Conservation (phyloP, 306 rosid genomes). For the Begonia peltatifolia region DNA sequence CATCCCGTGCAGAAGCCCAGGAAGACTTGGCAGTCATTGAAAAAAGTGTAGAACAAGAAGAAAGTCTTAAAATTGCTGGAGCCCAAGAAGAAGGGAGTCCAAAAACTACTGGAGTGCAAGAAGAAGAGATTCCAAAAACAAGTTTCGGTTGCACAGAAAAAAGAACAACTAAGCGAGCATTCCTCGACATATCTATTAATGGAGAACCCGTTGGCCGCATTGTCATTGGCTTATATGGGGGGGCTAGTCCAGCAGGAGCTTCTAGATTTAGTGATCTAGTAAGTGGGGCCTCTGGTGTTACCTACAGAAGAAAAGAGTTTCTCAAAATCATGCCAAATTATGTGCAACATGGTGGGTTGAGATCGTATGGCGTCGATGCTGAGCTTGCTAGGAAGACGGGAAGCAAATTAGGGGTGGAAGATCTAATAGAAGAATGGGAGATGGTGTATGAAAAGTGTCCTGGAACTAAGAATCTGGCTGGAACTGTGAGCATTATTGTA, state of each 20-base stretch:
- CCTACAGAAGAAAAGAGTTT: conserved; percentile 85
- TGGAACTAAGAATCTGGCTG: conserved; percentile 64
- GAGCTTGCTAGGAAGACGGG: conserved; percentile 48
- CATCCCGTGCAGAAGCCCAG: conserved; percentile 37
- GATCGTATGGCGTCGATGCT: conserved; percentile 74
- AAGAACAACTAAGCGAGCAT: conserved; percentile 39
- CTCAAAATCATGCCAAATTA: conserved; percentile 60
- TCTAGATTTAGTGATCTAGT: conserved; percentile 55
- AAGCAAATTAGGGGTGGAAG: conserved; percentile 29
- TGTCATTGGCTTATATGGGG: conserved; percentile 46
- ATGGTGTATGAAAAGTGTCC: conserved; percentile 31
- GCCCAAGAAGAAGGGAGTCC: conserved; percentile 3
- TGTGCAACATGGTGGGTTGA: conserved; percentile 60
- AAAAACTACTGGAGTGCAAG: conserved; percentile 1
- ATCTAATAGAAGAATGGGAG: conserved; percentile 59
- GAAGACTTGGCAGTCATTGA: conserved; percentile 20
- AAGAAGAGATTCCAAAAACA: conserved; percentile 10
- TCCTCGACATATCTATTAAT: conserved; percentile 58
- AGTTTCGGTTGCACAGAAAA: conserved; percentile 27
- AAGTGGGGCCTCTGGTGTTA: conserved; percentile 76
- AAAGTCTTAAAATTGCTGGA: conserved; percentile 5
- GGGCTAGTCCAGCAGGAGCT: conserved; percentile 44
- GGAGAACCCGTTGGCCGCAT: conserved; percentile 60
- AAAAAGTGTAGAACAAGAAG: not conserved
- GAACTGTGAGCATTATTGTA: conserved; percentile 62